Base-by-base conservation (phyloP, 768 basidiomycete genomes). In the Termitomyces sp. region DNA sequence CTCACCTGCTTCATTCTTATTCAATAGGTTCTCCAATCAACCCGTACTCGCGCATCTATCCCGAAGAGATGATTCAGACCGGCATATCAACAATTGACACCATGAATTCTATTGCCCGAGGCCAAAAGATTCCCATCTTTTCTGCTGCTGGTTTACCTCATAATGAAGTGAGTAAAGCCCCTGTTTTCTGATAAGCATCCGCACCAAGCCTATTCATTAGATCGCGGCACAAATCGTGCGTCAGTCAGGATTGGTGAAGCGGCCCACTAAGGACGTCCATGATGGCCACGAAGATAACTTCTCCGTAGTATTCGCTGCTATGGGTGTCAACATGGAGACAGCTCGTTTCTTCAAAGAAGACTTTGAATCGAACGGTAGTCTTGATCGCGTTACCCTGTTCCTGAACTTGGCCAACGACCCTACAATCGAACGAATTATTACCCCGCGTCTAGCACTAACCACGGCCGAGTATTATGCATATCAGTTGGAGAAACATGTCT, bases 301-400 rank as follows among this genome's bases (percentile, higher is more conserved):
- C 83, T 96, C 94, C 48, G 95, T 99, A 68, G 97, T 98, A 48
- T 99, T 98, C 71, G 97, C 95, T 56, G 97, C 97, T 40, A 98
- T 99, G 97, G 97, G 97, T 83, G 97, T 96, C 59, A 99, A 99
- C 79, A 97, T 97, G 95, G 97, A 99, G 75, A 98, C 97, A 6
- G 97, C 97, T 48, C 87, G 96, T 53, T 99, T 97, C 82, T 99
- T 99, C 90, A 95, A 96, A 75, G 92, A 95, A 71, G 97, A 99
- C 79, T 98, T 98, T 71, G 95, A 98, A 75, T 96, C 97, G 68
- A 98, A 97, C 71, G 97, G 97, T 54, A 91, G 89, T 80, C 82
- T 98, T 61, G 95, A 98, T 76, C 90, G 97, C 65, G 95, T 97
- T 55, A 98, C 97, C 7, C 81, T 99, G 53, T 99, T 99, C 88